Evolutionary conservation across 306 rosid genomes (phyloP).

Genomic region (Mimosa bimucronata): DNA sequence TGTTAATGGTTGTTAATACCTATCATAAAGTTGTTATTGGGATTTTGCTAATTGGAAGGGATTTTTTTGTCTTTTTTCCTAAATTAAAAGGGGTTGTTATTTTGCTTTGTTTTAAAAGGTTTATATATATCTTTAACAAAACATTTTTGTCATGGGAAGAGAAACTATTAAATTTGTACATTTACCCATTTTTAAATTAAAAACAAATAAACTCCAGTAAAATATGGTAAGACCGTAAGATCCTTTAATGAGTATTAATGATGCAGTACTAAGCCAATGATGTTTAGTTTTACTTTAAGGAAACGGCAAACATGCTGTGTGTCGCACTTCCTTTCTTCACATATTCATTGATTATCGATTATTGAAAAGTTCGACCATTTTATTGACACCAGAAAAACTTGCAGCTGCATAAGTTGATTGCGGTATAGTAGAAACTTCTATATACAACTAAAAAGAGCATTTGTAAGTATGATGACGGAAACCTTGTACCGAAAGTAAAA

Average conservation of each 20-base stretch:
- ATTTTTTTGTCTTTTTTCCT: too few species aligned
- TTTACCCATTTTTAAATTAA: too few species aligned
- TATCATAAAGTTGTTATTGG: too few species aligned
- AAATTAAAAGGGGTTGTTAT: too few species aligned
- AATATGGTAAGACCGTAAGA: neutral
- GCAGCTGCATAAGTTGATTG: neutral
- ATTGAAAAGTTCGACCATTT: neutral
- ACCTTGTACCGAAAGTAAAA: neutral
- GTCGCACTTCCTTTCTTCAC: neutral
- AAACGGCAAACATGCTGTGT: neutral
- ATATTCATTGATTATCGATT: too few species aligned
- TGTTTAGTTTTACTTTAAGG: neutral
- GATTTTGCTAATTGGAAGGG: too few species aligned
- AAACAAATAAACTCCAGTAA: neutral
- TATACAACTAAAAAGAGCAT: neutral
- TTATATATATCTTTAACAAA: too few species aligned
- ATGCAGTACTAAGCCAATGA: neutral
- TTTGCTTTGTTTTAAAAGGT: too few species aligned
- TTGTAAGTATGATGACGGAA: neutral
- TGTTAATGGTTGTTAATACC: too few species aligned
- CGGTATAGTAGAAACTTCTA: neutral
- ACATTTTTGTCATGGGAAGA: too few species aligned
- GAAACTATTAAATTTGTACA: too few species aligned
- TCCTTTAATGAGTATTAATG: neutral
- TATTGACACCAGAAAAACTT: neutral